A percentile compares a stretch with the other conserved stretches of the same genome.
Conservation (phyloP, 2,329 filamentous ascomycete genomes). For the Colletotrichum cuscutae region DNA sequence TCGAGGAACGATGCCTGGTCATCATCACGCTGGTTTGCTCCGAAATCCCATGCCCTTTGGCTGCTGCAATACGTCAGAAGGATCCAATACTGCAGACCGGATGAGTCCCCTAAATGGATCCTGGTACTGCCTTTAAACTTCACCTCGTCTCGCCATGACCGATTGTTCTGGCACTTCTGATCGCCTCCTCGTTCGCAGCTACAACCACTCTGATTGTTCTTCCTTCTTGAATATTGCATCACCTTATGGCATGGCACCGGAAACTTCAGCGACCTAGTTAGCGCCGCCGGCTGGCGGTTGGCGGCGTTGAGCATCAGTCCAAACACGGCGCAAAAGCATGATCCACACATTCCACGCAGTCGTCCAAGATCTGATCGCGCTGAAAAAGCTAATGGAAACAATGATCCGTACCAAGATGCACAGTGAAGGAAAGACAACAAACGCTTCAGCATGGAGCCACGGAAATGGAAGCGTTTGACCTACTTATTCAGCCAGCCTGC, state of each 20-base stretch:
- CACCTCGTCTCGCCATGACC: neutral
- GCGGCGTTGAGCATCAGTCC: conserved; percentile 14
- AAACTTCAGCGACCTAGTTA: neutral
- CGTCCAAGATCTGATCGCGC: conserved; percentile 31
- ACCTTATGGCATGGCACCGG: conserved; percentile 19
- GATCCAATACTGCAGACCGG: neutral
- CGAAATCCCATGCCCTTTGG: conserved; percentile 3
- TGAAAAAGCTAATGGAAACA: conserved; percentile 23
- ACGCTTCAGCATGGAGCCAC: neutral
- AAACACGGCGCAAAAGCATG: conserved; percentile 33
- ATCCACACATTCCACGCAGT: conserved; percentile 31
- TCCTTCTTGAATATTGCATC: neutral
- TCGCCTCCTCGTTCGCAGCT: neutral
- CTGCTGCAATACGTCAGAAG: conserved; percentile 25
- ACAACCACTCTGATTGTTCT: neutral
- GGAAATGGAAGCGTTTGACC: conserved; percentile 5
- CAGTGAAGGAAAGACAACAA: neutral
- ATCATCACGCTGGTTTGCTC: neutral
- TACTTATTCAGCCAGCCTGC: neutral
- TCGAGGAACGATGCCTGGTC: conserved; percentile 2
- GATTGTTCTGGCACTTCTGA: neutral
- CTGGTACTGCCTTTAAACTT: neutral
- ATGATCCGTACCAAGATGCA: neutral
- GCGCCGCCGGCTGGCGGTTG: neutral
- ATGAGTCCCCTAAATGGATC: conserved; percentile 3